phyloP scores from a whole-genome alignment of 495 filamentous ascomycete species.

The Penicillium subrubescens region DNA sequence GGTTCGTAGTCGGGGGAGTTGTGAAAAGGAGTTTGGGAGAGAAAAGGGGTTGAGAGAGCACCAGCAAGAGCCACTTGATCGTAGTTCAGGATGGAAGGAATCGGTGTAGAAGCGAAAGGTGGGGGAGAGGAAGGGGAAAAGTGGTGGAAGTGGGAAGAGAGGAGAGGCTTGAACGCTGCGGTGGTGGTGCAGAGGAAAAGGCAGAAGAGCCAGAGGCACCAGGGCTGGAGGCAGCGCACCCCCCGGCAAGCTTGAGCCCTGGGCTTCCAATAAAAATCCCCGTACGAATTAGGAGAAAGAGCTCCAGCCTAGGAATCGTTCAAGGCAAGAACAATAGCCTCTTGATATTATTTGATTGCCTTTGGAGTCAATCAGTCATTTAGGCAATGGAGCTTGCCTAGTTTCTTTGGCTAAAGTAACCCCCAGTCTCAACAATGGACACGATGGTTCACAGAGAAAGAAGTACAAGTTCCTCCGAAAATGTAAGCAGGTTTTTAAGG shows the following conservation, averaged over 20 bases:
- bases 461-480: not conserved
- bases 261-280: not conserved
- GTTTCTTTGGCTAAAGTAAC: not conserved
- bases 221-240: not conserved
- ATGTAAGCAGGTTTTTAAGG: no score
- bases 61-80: not conserved
- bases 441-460: not conserved
- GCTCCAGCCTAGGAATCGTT: not conserved
- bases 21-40: not conserved
- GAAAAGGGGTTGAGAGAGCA: not conserved
- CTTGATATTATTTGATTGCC: not conserved
- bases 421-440: not conserved
- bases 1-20: not conserved
- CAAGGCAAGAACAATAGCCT: not conserved
- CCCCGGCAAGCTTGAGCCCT: not conserved
- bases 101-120: not conserved
- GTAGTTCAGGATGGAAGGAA: not conserved
- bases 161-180: not conserved
- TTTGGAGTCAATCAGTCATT: no score
- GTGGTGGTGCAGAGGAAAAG: not conserved
- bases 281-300: not conserved
- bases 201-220: not conserved
- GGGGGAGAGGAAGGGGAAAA: not conserved
- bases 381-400: not conserved
- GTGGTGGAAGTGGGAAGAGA: not conserved